Base-by-base conservation (phyloP, 148 eudicot species). In the Nepenthes gracilis region DNA sequence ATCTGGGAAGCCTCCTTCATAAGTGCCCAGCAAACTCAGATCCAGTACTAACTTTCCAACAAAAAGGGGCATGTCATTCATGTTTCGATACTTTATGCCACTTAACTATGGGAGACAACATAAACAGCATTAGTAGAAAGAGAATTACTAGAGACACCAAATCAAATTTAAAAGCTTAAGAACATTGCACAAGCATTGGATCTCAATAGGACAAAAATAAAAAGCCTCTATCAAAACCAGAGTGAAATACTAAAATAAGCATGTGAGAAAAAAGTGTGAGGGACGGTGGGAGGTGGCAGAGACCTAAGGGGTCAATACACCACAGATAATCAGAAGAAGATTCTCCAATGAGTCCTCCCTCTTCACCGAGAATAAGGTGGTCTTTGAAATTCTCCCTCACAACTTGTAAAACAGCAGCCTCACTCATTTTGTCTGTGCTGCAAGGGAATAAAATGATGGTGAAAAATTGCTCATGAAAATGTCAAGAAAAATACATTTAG, bases 231-330 rank as follows among this genome's bases (percentile, higher is more conserved):
- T 23, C 23, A 23, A 23, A 23, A 23, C 23, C 23, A 23, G 23
- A 23, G 23, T 23, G 23, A 23, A 23, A 23, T 23, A 23, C 23
- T 23, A 8, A 40, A 40, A 40, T 1, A 40, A 40, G 45, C 0
- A 40, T 40, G 45, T 9, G 54, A 57, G 13, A 64, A 59, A 12
- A 50, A n/a, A 57, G 66, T 47, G 23, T 23, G 23, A 23, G 23
- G 23, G 23, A 0, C 23, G 23, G 23, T 54, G 57, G 74, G 56
- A 15, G 62, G 13, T 55, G 23, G 23, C 23, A 54, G 73, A 60
- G 50, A 93, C 99, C 99, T 78, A 93, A 70, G 40, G 99, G 99
- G 72, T 93, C 99, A 72, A 93, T 93, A 86, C 99, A 93, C 99
- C 99, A 93, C 67, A 93, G 99, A 66, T 85, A 93, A 79, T 93